Percentiles rank a stretch among this genome's conserved stretches.
Evolutionary conservation across 2,329 filamentous ascomycete species (phyloP).

Genomic region (Chrysosporium queenslandicum): DNA sequence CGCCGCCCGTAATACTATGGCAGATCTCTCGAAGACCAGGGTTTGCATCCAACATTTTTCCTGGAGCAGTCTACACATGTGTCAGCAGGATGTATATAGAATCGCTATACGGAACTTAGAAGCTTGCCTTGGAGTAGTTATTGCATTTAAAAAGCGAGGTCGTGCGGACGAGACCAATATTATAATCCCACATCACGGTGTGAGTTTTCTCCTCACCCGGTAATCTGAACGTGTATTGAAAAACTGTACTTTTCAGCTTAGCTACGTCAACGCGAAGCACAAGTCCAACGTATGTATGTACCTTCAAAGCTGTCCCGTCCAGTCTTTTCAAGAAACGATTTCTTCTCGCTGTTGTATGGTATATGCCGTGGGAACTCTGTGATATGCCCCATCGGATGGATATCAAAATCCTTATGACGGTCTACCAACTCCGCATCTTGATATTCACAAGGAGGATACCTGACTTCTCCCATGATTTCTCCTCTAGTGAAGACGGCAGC

Average conservation of each 20-base stretch:
- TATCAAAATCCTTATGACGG: constrained; percentile 53
- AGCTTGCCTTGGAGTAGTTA: constrained; percentile 69
- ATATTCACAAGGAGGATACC: constrained; percentile 64
- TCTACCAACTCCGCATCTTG: constrained; percentile 48
- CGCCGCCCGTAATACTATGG: constrained; percentile 88
- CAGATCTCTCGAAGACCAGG: constrained; percentile 78
- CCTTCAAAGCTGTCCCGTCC: constrained; percentile 55
- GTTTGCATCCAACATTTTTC: constrained; percentile 69
- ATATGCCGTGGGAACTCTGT: constrained; percentile 61
- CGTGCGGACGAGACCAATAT: constrained; percentile 83
- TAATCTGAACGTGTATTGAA: constrained; percentile 70
- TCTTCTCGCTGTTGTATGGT: constrained; percentile 91
- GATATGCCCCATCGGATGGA: constrained; percentile 56
- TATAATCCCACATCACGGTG: constrained; percentile 94
- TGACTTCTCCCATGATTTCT: constrained; percentile 55
- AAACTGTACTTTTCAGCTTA: constrained; percentile 45
- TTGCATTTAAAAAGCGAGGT: constrained; percentile 91
- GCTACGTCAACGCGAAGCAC: constrained; percentile 1
- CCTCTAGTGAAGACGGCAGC: constrained; percentile 53
- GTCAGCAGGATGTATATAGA: background rate
- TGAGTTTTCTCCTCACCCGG: constrained; percentile 58
- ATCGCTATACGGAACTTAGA: constrained; percentile 8
- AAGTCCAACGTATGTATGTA: background rate
- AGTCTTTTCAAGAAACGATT: constrained; percentile 75
- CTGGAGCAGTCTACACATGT: constrained; percentile 63